Conservation (phyloP, 257 asterid species). For the Solanum ossicruentum region DNA sequence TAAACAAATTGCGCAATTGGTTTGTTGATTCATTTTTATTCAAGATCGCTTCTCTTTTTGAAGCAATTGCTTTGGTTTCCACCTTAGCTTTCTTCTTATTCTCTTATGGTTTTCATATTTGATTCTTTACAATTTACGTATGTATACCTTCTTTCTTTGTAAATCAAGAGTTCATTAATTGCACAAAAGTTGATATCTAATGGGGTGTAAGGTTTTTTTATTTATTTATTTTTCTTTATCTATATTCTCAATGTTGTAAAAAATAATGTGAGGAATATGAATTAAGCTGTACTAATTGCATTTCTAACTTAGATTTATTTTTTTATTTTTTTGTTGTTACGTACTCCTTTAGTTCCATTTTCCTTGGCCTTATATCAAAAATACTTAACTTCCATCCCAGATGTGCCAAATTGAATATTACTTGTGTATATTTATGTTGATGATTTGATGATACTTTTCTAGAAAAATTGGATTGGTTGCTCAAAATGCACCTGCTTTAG, state of each 20-base stretch:
- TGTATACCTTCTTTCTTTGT: background rate
- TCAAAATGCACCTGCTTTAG: too few species aligned
- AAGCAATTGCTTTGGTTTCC: conserved; percentile 45
- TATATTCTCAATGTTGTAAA: background rate
- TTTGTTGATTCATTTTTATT: conserved; percentile 45
- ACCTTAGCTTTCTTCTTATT: conserved; percentile 61
- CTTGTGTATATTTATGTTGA: too few species aligned
- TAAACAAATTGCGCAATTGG: conserved; percentile 41
- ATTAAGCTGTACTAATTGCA: background rate
- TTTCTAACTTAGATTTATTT: background rate
- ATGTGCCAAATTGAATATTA: too few species aligned
- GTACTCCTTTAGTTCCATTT: background rate
- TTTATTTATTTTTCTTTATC: background rate
- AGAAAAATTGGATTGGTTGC: too few species aligned
- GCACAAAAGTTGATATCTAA: background rate
- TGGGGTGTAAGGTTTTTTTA: background rate
- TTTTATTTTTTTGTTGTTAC: too few species aligned
- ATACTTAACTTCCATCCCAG: too few species aligned
- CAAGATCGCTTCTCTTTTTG: conserved; percentile 44
- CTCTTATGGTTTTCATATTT: conserved; percentile 63
- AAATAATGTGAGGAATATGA: background rate
- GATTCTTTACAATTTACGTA: background rate
- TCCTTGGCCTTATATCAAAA: background rate
- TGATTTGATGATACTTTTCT: too few species aligned
- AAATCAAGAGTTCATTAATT: background rate